Evolutionary conservation across 768 basidiomycete species (phyloP).

Genomic region (Lactarius akahatsu): DNA sequence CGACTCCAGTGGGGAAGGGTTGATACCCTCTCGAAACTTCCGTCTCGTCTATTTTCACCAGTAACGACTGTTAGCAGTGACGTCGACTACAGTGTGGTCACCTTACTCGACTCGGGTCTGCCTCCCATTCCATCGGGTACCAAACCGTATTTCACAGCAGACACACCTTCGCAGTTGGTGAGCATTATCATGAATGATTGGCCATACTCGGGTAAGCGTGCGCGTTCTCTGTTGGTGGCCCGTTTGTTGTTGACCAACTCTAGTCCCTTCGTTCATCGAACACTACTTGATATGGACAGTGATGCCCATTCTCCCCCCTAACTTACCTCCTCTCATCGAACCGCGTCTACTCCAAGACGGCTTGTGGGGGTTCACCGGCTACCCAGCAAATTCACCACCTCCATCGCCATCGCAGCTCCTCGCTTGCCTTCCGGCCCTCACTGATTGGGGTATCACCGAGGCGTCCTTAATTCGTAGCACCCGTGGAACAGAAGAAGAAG

Average conservation of each 20-base stretch:
- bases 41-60: conserved; percentile 47
- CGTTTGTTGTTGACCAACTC: not conserved
- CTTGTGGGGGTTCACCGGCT: conserved; percentile 79
- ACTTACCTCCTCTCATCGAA: conserved; percentile 50
- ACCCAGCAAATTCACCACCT: conserved; percentile 42
- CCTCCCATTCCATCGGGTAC: conserved; percentile 38
- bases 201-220: conserved; percentile 73
- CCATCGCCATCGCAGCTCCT: conserved; percentile 61
- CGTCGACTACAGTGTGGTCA: not conserved
- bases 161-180: conserved; percentile 56
- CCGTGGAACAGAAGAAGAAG: conserved; percentile 53
- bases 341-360: conserved; percentile 71
- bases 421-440: conserved; percentile 57
- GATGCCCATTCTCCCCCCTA: conserved; percentile 64
- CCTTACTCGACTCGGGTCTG: conserved; percentile 26
- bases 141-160: conserved; percentile 64
- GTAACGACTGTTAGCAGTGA: not conserved
- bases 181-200: conserved; percentile 82
- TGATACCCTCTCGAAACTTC: conserved; percentile 61
- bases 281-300: conserved; percentile 79
- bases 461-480: conserved; percentile 57
- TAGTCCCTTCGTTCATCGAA: conserved; percentile 69
- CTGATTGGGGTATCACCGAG: conserved; percentile 69
- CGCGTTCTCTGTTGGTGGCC: no score
- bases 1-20: conserved; percentile 76